A percentile compares a stretch with the other conserved stretches of the same genome.
These are phyloP conservation scores for cucumber (Cucumis sativus) DNA, from an alignment of 306 rosid species.

Conservation along the genomic window Cucumber_9930_V3 NC_026660.2:6476501-6477000, in stretches of 20 bases:
- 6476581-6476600: not conserved
- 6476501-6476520: conserved; percentile 52
- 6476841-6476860: too few species aligned
- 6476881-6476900: not conserved
- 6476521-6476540: conserved; percentile 38
- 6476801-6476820: not conserved
- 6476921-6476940: conserved; percentile 37
- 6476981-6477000: conserved; percentile 30
- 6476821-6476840: too few species aligned
- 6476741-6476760: conserved; percentile 37
- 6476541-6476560: not conserved
- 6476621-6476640: conserved; percentile 17
- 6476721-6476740: conserved; percentile 40
- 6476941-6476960: conserved; percentile 44
- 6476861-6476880: too few species aligned
- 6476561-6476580: not conserved
- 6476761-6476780: conserved; percentile 43
- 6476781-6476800: conserved; percentile 38
- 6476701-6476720: conserved; percentile 42
- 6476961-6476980: conserved; percentile 70
- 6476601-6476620: conserved; percentile 2
- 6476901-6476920: conserved; percentile 21
- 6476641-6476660: conserved; percentile 5
- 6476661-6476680: conserved; percentile 35
- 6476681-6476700: conserved; percentile 46